These are phyloP conservation scores for Stentor roeselii DNA, from an alignment of 73 alveolate species.

Conservation along the genomic window DNA sequence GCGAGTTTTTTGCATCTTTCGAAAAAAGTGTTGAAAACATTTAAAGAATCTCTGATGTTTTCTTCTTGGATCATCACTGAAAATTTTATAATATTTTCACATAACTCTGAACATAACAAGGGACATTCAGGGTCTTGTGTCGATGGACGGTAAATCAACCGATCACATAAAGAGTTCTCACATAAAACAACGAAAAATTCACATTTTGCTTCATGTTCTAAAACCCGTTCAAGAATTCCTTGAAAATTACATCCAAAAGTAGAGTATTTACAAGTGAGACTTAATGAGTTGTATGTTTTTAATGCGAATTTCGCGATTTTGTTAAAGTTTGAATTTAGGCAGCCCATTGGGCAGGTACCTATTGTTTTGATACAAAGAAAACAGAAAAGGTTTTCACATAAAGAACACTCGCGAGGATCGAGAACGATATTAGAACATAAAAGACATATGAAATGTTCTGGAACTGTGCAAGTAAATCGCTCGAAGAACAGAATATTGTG, in stretches of 20 bases:
- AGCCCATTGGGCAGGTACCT: background rate
- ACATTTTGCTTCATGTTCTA: background rate
- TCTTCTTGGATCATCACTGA: background rate
- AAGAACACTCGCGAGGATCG: background rate
- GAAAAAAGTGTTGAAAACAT: background rate
- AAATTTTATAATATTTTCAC: background rate
- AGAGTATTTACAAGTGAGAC: background rate
- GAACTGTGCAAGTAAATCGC: constrained; percentile 21
- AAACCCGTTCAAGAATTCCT: background rate
- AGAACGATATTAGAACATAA: background rate
- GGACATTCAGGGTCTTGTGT: background rate
- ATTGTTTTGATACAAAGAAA: background rate
- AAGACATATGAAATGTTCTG: background rate
- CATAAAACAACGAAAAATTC: background rate
- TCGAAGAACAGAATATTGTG: no score
- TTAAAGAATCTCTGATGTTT: background rate
- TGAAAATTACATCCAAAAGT: background rate
- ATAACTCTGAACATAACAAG: background rate
- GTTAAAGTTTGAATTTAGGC: background rate
- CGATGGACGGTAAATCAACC: background rate
- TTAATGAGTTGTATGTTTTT: background rate
- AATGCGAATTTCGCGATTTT: constrained; percentile 10
- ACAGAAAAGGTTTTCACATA: constrained; percentile 17
- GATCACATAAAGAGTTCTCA: background rate
- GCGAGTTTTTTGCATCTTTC: background rate